A percentile compares a stretch with the other conserved stretches of the same genome.
Conservation (phyloP, 2,329 filamentous ascomycete species). For the Reticulascus tulasneorum region DNA sequence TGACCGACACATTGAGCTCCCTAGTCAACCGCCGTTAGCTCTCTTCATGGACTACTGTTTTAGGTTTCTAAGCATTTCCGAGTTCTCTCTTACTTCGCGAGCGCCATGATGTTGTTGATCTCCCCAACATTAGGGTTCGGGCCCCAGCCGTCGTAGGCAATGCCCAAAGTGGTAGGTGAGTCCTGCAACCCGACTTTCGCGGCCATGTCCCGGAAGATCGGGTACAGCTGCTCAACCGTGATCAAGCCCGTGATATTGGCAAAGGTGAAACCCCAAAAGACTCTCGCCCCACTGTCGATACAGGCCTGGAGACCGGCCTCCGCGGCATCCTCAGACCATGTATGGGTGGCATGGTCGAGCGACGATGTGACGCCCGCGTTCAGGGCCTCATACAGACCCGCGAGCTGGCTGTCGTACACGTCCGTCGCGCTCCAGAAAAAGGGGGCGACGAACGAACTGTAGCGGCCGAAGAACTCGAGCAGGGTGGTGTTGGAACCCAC, state of each 20-base stretch:
- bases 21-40: conserved; percentile 4
- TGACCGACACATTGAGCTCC: conserved; percentile 35
- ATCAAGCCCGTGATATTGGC: conserved; percentile 29
- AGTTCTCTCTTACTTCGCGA: conserved; percentile 29
- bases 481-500: conserved; percentile 47
- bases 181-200: conserved; percentile 18
- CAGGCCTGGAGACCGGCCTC: conserved; percentile 42
- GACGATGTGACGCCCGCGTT: conserved; percentile 49
- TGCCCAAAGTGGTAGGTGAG: conserved; percentile 30
- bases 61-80: too few relatives aligned
- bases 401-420: conserved; percentile 41
- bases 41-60: not conserved
- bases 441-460: conserved; percentile 27
- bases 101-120: conserved; percentile 24
- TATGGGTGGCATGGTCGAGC: conserved; percentile 50
- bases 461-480: conserved; percentile 41
- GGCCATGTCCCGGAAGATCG: conserved; percentile 33
- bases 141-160: conserved; percentile 37
- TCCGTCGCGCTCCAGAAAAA: conserved; percentile 35
- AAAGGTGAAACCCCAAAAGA: conserved; percentile 43
- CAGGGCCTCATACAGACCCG: conserved; percentile 45
- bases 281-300: conserved; percentile 43
- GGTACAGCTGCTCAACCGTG: conserved; percentile 29
- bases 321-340: conserved; percentile 36
- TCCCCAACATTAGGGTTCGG: conserved; percentile 20